Evolutionary conservation across 2,329 filamentous ascomycete genomes (phyloP), one percentile per base, ranked within the genome.

Genomic region (Fusarium proliferatum): DNA sequence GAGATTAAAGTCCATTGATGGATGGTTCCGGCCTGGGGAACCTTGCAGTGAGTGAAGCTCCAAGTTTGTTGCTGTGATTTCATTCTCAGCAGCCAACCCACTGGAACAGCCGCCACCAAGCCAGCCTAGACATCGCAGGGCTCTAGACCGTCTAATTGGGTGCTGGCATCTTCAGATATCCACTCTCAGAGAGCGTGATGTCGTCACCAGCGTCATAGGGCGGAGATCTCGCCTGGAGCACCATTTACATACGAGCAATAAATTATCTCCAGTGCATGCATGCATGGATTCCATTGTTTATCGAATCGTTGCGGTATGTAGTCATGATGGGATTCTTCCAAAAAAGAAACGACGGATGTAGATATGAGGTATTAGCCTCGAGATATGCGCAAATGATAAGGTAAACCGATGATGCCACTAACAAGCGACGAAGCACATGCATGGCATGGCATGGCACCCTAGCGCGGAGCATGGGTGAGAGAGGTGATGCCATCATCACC

Each of bases 191-290:
- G 45, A 57, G 41, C 51, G 72, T 79, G 74, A 79, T 78, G 78
- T 79, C 78, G 71, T 72, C 66, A 61, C 67, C 46, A 67, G 74
- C 78, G 78, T 79, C 78, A 79, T 79, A 77, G 65, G 59, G 42
- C 57, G 64, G 72, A 76, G 73, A 74, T 76, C 70, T 75, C 62
- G 62, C 36, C 61, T 58, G 52, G 48, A 68, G 71, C 58, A 71
- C 62, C 36, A 61, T 72, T 71, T 63, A 53, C 33, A 16, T 36
- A n/a, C 42, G 42, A 63, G 56, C 33, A 49, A 43, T 43, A 49
- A 42, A 51, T 33, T 28, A 52, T 51, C 39, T 41, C 49, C 42
- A 56, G 59, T 60, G 52, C 55, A 74, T 56, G 42, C 55, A 74
- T 56, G 42, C n/a, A 71, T 48, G 52, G 49, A 52, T 74, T 51